Evolutionary conservation across 2,329 filamentous ascomycete species (phyloP), one percentile per base, ranked within the genome.

Genomic region (Xylariales sp.): DNA sequence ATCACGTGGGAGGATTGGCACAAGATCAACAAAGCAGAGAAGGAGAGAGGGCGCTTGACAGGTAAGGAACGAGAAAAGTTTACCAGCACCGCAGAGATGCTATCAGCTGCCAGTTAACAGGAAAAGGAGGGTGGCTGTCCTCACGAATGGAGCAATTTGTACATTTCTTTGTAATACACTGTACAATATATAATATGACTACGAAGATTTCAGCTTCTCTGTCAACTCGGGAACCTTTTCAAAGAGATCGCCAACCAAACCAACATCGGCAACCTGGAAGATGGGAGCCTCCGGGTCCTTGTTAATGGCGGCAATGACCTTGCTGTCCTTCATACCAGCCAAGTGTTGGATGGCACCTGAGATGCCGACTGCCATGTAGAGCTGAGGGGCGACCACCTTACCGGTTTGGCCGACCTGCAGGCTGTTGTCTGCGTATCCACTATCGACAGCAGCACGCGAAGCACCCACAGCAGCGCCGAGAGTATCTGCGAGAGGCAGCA

Each of bases 301-400:
- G 75, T 98, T 98, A 59, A 98, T 97, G 12, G 88, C 88, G 16
- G 91, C 93, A 68, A 98, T 98, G 42, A 98, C 93, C 72, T 98
- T 98, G 72, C 89, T 96, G 60, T 98, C 93, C 77, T 98, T 98
- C 93, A 98, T 98, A 59, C 93, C 93, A 21, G 93, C 93, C 66
- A 98, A 66, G 72, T 98, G 93, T 69, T 98, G 93, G 52, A 98
- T 98, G 16, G 93, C 93, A 38, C 93, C 93, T 7, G 88, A 95
- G 53, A 98, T 97, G 57, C 93, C 93, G 11, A 91, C 90, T 38
- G 89, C 94, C 51, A 98, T 76, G 61, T 98, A 98, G 44, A 98
- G 71, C 64, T 98, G 84, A 42, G 93, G 93, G 32, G 93, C 93
- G 38, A 98, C 91, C 45, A 97, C 95, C 78, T 98, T 98, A 56